Evolutionary conservation across 106 monocot genomes (phyloP).

Genomic region (Hemerocallis citrina): DNA sequence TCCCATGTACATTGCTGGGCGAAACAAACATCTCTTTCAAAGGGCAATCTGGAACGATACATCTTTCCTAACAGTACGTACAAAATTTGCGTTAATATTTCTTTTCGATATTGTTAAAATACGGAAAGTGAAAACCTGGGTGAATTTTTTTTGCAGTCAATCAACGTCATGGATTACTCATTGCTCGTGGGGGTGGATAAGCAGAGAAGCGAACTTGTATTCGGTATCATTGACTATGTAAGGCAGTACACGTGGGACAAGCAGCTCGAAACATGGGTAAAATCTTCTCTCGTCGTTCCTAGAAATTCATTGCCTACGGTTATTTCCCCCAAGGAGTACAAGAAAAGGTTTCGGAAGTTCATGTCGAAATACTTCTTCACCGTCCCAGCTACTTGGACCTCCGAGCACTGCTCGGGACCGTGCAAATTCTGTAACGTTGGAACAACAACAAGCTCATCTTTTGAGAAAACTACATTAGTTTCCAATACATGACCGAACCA

Average conservation of each 20-base stretch:
- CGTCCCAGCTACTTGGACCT: conserved; percentile 64
- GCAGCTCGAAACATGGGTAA: conserved; percentile 85
- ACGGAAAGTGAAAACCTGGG: too few relatives aligned
- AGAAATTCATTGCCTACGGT: conserved; percentile 63
- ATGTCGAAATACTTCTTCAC: conserved; percentile 80
- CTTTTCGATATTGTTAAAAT: too few relatives aligned
- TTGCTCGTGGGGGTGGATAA: conserved; percentile 84
- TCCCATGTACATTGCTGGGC: conserved; percentile 64
- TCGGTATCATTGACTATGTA: conserved; percentile 87
- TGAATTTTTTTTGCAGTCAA: conserved; percentile 36
- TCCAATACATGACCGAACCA: too few relatives aligned
- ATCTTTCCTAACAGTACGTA: conserved; percentile 70
- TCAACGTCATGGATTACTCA: conserved; percentile 91
- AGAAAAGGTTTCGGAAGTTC: conserved; percentile 75
- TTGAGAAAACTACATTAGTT: too few relatives aligned
- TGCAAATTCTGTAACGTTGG: conserved; percentile 25
- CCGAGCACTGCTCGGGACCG: conserved; percentile 23
- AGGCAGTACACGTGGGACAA: conserved; percentile 89
- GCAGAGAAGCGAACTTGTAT: conserved; percentile 57
- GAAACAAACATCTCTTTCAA: conserved; percentile 65
- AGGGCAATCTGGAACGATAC: conserved; percentile 90
- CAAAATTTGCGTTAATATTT: too few relatives aligned
- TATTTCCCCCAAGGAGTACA: conserved; percentile 83
- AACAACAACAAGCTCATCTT: too few relatives aligned
- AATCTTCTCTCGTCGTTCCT: conserved; percentile 63